Evolutionary conservation across 225 moss, liverwort and hornwort genomes (phyloP), one percentile per base, ranked within the genome.

Genomic region (Physcomitrellopsis africana): DNA sequence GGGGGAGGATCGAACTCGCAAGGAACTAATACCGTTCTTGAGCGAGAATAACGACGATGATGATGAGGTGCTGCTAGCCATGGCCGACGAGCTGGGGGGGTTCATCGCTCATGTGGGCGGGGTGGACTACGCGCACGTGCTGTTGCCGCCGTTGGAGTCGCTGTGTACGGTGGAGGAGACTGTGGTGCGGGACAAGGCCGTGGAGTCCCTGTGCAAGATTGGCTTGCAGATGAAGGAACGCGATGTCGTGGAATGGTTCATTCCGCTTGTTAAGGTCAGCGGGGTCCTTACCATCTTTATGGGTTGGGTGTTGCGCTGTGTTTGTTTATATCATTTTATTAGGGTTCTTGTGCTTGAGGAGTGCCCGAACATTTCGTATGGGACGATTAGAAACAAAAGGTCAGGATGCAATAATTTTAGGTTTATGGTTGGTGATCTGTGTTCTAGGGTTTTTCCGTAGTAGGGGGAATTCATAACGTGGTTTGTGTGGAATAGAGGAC

Each of bases 91-190:
- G 82, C 87, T 96, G 63, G 96, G 96, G 22, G 89, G 85, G 0
- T 94, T 96, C 75, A 87, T 94, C 14, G 87, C 92, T 5, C 78
- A 94, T 27, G 96, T 96, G 6, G 96, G 96, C 23, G 96, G 96
- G 18, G 94, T 96, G 47, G 94, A 96, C 67, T 82, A 59, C 58
- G 91, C 92, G 26, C 88, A 94, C 68, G 96, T 94, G 66, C 74
- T 96, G 24, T 62, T 96, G 68, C 85, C 91, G 26, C 96, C 92
- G 14, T 53, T 96, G 67, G 96, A 96, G 79, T 82, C 85, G 20
- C 89, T 96, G 20, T 94, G 92, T 41, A 88, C 92, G 3, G 92
- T 96, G 51, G 96, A 96, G 84, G 96, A 96, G 86, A 94, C 96
- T 13, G 94, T 96, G 20, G 96, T 96, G 67, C 84, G 96, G 8